Evolutionary conservation across 1,284 basidiomycete genomes (phyloP), one percentile per base, ranked within the genome.

Genomic region (Meira nashicola): DNA sequence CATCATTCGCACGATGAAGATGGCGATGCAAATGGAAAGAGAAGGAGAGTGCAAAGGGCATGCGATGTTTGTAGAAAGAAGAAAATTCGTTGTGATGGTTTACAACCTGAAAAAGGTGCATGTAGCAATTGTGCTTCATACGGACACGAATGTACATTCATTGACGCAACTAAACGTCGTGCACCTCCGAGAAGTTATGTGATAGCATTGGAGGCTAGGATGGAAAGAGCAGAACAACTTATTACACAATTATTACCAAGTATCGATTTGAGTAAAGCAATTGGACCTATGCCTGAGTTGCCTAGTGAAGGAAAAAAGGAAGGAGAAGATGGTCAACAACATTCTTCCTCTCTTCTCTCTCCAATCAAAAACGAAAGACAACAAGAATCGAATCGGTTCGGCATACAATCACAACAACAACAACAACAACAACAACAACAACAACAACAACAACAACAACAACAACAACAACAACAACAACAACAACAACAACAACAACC

Each of bases 1-100:
- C 21, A 53, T 39, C 28, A 59, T 5, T 37, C 65, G 14, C 44
- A 64, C 1, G 64, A 69, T 6, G 69, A 70, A n/a, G 70, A 71
- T 19, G 63, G 46, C 10, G 70, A 71, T 12, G 66, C 49, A 1
- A 63, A 58, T 5, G 68, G 70, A 14, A 73, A 73, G 57, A 55
- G 71, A 39, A 58, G 69, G 37, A 59, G 71, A 28, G 71, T 73
- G 0, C 69, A 71, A 48, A 47, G 71, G 33, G 71, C 71, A 6
- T 73, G 71, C 54, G 71, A 73, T 51, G 43, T 33, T 23, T 74
- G 73, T 54, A 61, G 73, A 46, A 71, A 71, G 63, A 74, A 74
- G 39, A 74, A 74, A 46, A 63, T 74, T 23, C 65, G 70, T 12
- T 74, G 73, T 44, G 68, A 73, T 41, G 73, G 73, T 33, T 63